Evolutionary conservation across 2,329 filamentous ascomycete genomes (phyloP).

Genomic region (Didymella lethalis): DNA sequence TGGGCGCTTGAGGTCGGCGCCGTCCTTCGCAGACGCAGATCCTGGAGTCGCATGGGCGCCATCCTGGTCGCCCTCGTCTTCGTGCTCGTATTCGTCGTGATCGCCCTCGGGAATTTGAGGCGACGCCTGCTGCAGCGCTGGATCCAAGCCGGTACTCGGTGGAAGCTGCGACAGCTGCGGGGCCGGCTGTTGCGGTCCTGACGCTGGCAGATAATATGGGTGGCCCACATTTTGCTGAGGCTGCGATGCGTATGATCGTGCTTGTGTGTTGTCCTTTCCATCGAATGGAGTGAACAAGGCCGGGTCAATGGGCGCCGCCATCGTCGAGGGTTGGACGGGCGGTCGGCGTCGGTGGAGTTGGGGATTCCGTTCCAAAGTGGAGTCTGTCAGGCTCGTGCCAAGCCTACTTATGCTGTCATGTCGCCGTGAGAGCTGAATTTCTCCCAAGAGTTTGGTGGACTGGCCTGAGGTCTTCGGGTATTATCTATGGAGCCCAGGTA

Average conservation of each 20-base stretch:
- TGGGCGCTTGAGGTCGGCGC: constrained; percentile 55
- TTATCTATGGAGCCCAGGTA: too few relatives aligned
- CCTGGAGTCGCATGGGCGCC: constrained; percentile 40
- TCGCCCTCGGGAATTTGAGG: constrained; percentile 31
- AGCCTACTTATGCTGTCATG: too few relatives aligned
- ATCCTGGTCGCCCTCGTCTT: constrained; percentile 42
- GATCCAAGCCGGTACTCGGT: constrained; percentile 38
- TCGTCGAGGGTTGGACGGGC: constrained; percentile 12
- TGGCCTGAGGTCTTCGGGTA: too few relatives aligned
- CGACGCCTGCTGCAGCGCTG: constrained; percentile 45
- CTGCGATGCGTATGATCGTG: constrained; percentile 38
- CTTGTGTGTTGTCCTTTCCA: constrained; percentile 22
- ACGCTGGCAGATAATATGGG: constrained; percentile 46
- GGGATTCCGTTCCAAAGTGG: too few relatives aligned
- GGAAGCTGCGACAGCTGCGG: constrained; percentile 24
- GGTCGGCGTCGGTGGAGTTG: neutral
- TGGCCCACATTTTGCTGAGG: constrained; percentile 35
- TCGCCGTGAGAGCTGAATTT: too few relatives aligned
- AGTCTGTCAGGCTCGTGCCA: too few relatives aligned
- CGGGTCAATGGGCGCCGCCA: constrained; percentile 46
- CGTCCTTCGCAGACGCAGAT: constrained; percentile 43
- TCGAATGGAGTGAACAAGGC: constrained; percentile 38
- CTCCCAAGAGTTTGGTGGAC: too few relatives aligned
- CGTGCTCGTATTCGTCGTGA: constrained; percentile 42
- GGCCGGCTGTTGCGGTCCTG: constrained; percentile 32